A percentile compares a stretch with the other conserved stretches of the same genome.
These are phyloP conservation scores for Solanum bukasovii DNA, from an alignment of 257 asterid genomes.

Conservation along the genomic window DNA sequence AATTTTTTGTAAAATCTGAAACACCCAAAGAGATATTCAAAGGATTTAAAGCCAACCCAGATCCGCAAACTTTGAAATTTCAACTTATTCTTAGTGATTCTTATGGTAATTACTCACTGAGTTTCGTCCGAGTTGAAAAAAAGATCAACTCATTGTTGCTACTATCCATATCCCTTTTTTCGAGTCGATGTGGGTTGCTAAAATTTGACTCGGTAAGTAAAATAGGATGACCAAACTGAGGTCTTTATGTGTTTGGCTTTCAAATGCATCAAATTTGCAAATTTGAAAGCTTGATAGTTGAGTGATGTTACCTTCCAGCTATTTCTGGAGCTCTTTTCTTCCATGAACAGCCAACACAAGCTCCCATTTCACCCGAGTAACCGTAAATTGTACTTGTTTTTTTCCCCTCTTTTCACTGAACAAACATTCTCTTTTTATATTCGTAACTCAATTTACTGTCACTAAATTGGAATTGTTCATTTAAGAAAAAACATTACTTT, in stretches of 20 bases:
- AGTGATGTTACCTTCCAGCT: background rate
- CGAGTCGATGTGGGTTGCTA: constrained; percentile 45
- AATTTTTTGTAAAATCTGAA: constrained; percentile 9
- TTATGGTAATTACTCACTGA: constrained; percentile 58
- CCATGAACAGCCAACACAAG: background rate
- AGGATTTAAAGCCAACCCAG: constrained; percentile 56
- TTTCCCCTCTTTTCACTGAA: background rate
- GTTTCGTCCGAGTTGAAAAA: constrained; percentile 51
- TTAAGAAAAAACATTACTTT: background rate
- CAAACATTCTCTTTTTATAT: background rate
- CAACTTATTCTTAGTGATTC: constrained; percentile 58
- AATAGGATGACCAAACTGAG: constrained; percentile 42
- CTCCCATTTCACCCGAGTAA: background rate
- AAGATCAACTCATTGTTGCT: constrained; percentile 31
- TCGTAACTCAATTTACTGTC: background rate
- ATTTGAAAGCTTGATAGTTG: constrained; percentile 13
- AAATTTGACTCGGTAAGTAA: constrained; percentile 16
- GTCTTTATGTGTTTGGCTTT: constrained; percentile 52
- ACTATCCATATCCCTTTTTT: constrained; percentile 44
- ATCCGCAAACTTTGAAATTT: constrained; percentile 30
- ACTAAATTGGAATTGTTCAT: background rate
- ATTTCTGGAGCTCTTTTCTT: background rate
- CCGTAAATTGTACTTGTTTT: background rate
- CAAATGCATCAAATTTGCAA: constrained; percentile 56
- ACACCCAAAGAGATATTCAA: constrained; percentile 21